These are phyloP conservation scores for Lactifluus rugatus DNA, from an alignment of 768 basidiomycete genomes.

Conservation along the genomic window DNA sequence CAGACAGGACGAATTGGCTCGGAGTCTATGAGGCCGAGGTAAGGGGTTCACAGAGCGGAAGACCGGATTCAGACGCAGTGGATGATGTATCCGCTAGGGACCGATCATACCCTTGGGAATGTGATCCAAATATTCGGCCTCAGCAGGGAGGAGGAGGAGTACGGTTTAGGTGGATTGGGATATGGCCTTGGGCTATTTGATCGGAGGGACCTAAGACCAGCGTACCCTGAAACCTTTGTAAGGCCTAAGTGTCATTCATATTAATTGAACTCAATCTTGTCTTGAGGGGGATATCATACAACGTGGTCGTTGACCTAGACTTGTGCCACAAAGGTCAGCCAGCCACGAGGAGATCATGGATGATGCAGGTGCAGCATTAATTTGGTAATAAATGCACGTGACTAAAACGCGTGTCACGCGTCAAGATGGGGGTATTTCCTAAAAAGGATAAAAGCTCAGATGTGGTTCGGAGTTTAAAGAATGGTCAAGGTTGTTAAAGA, in stretches of 20 bases:
- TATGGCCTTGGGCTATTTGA: neutral
- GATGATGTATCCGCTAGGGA: slow-evolving; percentile 1
- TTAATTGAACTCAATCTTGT: slow-evolving; percentile 8
- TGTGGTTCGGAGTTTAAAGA: slow-evolving; percentile 19
- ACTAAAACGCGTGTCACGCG: slow-evolving; percentile 18
- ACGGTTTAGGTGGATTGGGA: slow-evolving; percentile 4
- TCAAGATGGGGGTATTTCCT: slow-evolving; percentile 9
- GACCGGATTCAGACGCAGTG: neutral
- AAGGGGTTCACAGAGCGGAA: slow-evolving; percentile 7
- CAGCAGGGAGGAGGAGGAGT: slow-evolving; percentile 1
- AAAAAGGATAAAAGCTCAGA: neutral
- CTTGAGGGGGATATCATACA: neutral
- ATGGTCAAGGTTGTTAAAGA: slow-evolving; percentile 12
- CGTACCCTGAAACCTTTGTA: slow-evolving; percentile 7
- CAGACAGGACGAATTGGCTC: neutral
- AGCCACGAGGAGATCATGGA: neutral
- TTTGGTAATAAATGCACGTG: slow-evolving; percentile 7
- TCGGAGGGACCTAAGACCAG: neutral
- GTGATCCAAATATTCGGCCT: slow-evolving; percentile 7
- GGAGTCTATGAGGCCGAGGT: slow-evolving; percentile 1
- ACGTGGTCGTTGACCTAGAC: no score
- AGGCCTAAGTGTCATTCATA: neutral
- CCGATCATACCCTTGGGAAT: slow-evolving; percentile 17
- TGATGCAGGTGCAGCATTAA: no score
- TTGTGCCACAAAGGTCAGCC: neutral